Base-by-base conservation (phyloP, 2,329 filamentous ascomycete genomes). In the Apiospora kogelbergensis region DNA sequence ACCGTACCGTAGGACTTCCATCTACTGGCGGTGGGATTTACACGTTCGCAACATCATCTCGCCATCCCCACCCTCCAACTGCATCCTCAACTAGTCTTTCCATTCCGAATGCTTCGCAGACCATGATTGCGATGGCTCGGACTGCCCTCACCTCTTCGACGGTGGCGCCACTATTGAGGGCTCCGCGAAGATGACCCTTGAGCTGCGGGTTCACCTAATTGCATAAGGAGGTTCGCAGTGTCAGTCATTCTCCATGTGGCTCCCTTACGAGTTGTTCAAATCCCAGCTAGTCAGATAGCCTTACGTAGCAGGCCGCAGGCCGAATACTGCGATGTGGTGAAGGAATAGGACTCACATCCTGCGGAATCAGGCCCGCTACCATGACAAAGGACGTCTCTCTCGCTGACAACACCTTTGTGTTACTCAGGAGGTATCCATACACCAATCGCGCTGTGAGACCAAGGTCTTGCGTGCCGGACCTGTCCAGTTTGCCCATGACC, bases 381-480 rank as follows among this genome's bases (percentile, higher is more conserved):
- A 87, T 75, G n/a, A 85, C 81, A 71, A 83, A 85, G 37, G 84
- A 86, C 3, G 82, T 87, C 73, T 88, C 85, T 15, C 77, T 77
- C 3, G 80, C 73, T 13, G 77, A 81, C n/a, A 86, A 74, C 15
- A 87, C 78, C 30, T 72, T 80, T 11, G 79, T 81, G 71, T 86
- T 85, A 75, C 83, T 85, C 45, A 87, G 74, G 10, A 86, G 73
- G 70, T 85, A 82, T 6, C 82, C 83, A 72, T 87, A 88, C 71
- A 84, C 79, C 64, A 87, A 76, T 17, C 83, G 78, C 0, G 83
- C 84, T 2, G 80, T 78, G 65, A 85, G 74, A 1, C 83, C 65
- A 5, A 88, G 76, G 72, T 87, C 85, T 68, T 85, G 82, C 6
- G 84, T 85, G 11, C 85, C 85, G 10, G 79, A 84, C 48, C 76